Conservation (phyloP, 225 moss, liverwort and hornwort genomes). For the Antitrichia curtipendula region DNA sequence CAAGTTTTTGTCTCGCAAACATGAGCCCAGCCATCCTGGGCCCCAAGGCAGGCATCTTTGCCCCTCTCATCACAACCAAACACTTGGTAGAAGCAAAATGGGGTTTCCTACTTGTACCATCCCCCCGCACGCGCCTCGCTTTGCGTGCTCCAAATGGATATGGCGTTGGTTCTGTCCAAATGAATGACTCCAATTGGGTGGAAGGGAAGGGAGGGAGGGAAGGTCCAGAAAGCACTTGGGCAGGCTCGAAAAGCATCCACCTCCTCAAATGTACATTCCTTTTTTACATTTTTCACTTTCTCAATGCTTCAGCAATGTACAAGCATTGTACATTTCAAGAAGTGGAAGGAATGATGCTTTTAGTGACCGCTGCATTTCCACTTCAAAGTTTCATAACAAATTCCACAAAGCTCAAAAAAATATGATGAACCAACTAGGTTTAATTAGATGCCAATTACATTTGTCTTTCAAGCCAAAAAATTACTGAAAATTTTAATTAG, state of each 20-base stretch:
- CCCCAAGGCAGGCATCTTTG: background rate
- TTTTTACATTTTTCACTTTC: background rate
- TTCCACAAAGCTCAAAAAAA: background rate
- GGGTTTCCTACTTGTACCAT: background rate
- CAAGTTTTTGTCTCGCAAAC: background rate
- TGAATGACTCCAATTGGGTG: background rate
- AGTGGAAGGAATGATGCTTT: background rate
- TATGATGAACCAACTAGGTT: accelerated
- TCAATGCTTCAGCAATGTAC: background rate
- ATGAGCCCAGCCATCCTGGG: background rate
- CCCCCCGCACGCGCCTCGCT: background rate
- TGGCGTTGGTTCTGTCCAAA: background rate
- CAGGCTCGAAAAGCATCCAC: background rate
- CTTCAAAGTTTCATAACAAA: background rate
- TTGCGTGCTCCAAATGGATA: background rate
- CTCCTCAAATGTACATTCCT: background rate
- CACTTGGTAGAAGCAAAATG: background rate
- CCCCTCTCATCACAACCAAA: background rate
- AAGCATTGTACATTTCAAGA: background rate
- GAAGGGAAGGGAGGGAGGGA: background rate
- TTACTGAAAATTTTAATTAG: too few species aligned
- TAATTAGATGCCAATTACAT: background rate
- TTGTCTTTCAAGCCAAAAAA: background rate
- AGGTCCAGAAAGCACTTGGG: background rate
- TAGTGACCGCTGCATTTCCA: too few species aligned